Evolutionary conservation across 2,329 filamentous ascomycete genomes (phyloP).

Genomic region (Colletotrichum navitas): DNA sequence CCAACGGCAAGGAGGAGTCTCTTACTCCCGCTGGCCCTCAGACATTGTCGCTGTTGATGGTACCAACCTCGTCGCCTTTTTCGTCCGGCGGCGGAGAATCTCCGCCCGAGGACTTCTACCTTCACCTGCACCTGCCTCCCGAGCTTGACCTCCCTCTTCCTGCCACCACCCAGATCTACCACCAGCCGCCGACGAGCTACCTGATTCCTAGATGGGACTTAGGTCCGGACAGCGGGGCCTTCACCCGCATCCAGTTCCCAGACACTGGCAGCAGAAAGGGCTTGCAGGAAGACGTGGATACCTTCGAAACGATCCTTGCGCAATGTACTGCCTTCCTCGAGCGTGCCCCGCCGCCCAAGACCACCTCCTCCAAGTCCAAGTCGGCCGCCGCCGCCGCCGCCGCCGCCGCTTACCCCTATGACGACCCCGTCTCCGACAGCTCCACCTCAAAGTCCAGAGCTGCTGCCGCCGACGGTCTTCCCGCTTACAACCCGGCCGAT

Average conservation of each 20-base stretch:
- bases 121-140: conserved; percentile 93
- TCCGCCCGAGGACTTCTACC: conserved; percentile 92
- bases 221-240: conserved; percentile 87
- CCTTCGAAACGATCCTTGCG: conserved; percentile 97
- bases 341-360: conserved; percentile 74
- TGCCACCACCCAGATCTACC: conserved; percentile 96
- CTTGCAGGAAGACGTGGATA: conserved; percentile 92
- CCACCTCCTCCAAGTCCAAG: conserved; percentile 42
- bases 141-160: conserved; percentile 94
- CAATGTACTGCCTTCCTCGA: conserved; percentile 97
- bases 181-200: conserved; percentile 92
- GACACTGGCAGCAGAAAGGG: conserved; percentile 76
- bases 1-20: conserved; percentile 85
- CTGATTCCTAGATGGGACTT: conserved; percentile 96
- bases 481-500: conserved; percentile 83
- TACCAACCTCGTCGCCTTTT: conserved; percentile 86
- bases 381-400: conserved; percentile 18
- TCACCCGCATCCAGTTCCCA: conserved; percentile 94
- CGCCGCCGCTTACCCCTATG: conserved; percentile 21
- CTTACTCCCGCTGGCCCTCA: conserved; percentile 90
- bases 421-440: conserved; percentile 43
- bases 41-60: conserved; percentile 94
- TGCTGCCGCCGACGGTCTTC: conserved; percentile 60
- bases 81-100: conserved; percentile 75
- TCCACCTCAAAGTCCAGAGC: conserved; percentile 45